These are phyloP conservation scores for Saitoella complicata DNA, from an alignment of 805 yeast species.

Conservation along the genomic window DNA sequence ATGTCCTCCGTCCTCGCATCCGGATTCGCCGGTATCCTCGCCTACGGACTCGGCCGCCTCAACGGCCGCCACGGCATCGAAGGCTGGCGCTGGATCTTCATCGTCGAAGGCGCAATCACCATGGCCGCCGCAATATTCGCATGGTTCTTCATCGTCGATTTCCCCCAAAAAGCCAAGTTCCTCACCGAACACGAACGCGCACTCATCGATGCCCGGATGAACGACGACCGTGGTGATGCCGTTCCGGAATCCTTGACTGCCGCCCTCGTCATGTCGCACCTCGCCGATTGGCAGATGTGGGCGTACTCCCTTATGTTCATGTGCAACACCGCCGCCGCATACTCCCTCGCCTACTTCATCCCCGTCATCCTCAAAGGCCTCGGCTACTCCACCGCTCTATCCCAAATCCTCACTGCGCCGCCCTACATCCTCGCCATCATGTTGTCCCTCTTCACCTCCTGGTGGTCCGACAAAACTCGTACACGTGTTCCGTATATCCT, in stretches of 20 bases:
- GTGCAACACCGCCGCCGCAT: conserved; percentile 38
- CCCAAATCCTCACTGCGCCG: conserved; percentile 37
- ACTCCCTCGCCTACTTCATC: conserved; percentile 44
- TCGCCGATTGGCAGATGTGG: conserved; percentile 38
- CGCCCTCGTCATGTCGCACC: conserved; percentile 28
- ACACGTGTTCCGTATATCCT: not conserved
- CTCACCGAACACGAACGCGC: conserved; percentile 21
- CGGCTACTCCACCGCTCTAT: conserved; percentile 47
- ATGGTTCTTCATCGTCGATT: conserved; percentile 24
- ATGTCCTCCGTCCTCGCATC: conserved; percentile 23
- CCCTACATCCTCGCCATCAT: conserved; percentile 8
- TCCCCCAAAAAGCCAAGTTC: conserved; percentile 21
- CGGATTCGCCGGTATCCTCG: conserved; percentile 24
- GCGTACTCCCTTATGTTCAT: conserved; percentile 36
- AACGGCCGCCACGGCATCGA: conserved; percentile 20
- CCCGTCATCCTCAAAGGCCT: conserved; percentile 37
- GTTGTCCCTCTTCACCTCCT: conserved; percentile 10
- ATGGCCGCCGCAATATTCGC: conserved; percentile 20
- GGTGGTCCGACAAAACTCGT: conserved; percentile 11
- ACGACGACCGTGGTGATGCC: conserved; percentile 26
- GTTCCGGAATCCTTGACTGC: conserved; percentile 32
- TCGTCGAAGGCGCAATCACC: conserved; percentile 36
- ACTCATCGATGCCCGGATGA: conserved; percentile 34
- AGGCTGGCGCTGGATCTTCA: conserved; percentile 35
- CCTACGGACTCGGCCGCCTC: conserved; percentile 19